Evolutionary conservation across 2,329 filamentous ascomycete species (phyloP).

Genomic region (Penicillium thymicola): DNA sequence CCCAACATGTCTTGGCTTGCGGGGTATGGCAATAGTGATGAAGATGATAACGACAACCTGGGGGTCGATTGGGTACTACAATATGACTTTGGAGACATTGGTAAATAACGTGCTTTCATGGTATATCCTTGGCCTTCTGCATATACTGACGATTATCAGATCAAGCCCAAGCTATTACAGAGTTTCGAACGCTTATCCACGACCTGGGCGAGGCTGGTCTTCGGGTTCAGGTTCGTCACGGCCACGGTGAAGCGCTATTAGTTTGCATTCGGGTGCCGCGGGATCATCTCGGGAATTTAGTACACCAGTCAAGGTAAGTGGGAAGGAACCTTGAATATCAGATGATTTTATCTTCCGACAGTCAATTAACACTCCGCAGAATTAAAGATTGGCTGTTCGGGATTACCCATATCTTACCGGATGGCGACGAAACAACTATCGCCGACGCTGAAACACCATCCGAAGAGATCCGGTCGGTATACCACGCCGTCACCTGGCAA

Average conservation of each 20-base stretch:
- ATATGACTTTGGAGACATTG: conserved; percentile 67
- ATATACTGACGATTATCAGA: conserved; percentile 47
- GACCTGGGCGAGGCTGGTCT: conserved; percentile 76
- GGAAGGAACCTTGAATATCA: neutral
- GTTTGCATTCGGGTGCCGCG: conserved; percentile 81
- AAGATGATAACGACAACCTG: conserved; percentile 58
- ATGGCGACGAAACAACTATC: conserved; percentile 65
- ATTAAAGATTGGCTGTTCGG: conserved; percentile 94
- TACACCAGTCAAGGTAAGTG: conserved; percentile 72
- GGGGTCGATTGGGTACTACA: conserved; percentile 86
- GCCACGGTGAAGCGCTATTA: conserved; percentile 70
- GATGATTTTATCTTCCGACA: neutral
- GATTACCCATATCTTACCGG: conserved; percentile 72
- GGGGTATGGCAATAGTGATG: conserved; percentile 17
- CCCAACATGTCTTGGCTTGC: conserved; percentile 29
- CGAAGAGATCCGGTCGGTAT: conserved; percentile 82
- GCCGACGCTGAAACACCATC: conserved; percentile 82
- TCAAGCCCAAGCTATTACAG: conserved; percentile 64
- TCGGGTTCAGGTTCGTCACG: conserved; percentile 80
- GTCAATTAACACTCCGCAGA: conserved; percentile 43
- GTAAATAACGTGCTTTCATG: conserved; percentile 44
- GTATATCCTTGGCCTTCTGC: neutral
- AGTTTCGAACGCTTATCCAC: conserved; percentile 74
- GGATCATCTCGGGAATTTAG: conserved; percentile 70
- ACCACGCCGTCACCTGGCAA: conserved; percentile 75